Evolutionary conservation across 495 filamentous ascomycete genomes (phyloP).

Genomic region (Penicillium lagena): DNA sequence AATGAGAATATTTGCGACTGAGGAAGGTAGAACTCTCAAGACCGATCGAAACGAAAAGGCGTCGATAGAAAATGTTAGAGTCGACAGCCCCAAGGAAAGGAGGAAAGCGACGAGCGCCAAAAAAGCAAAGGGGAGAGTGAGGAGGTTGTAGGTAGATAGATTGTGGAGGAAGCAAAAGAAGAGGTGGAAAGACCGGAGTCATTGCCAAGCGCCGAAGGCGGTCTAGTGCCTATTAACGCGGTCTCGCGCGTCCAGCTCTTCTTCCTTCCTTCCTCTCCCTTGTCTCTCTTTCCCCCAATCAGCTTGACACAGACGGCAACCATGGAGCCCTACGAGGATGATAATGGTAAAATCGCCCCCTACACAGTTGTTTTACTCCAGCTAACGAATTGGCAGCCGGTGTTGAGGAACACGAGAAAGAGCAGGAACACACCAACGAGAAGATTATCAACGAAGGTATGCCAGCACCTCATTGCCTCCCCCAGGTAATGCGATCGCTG

Average conservation of each 20-base stretch:
- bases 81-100: neutral
- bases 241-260: slow-evolving; percentile 22
- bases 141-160: neutral
- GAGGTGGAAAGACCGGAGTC: slow-evolving; percentile 10
- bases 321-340: slow-evolving; percentile 41
- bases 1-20: slow-evolving; percentile 2
- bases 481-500: neutral
- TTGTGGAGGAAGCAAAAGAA: slow-evolving; percentile 3
- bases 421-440: slow-evolving; percentile 69
- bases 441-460: slow-evolving; percentile 92
- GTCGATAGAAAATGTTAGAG: neutral
- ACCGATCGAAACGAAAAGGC: neutral
- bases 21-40: too few species aligned
- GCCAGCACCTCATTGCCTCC: neutral
- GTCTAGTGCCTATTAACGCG: slow-evolving; percentile 38
- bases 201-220: slow-evolving; percentile 19
- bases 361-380: slow-evolving; percentile 1
- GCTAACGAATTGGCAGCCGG: slow-evolving; percentile 11
- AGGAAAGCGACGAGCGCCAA: neutral
- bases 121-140: neutral
- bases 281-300: slow-evolving; percentile 1
- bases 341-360: slow-evolving; percentile 17
- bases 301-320: neutral
- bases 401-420: slow-evolving; percentile 50
- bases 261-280: slow-evolving; percentile 13